Evolutionary conservation across 148 eudicot species (phyloP).

Genomic region (Spergularia marina): DNA sequence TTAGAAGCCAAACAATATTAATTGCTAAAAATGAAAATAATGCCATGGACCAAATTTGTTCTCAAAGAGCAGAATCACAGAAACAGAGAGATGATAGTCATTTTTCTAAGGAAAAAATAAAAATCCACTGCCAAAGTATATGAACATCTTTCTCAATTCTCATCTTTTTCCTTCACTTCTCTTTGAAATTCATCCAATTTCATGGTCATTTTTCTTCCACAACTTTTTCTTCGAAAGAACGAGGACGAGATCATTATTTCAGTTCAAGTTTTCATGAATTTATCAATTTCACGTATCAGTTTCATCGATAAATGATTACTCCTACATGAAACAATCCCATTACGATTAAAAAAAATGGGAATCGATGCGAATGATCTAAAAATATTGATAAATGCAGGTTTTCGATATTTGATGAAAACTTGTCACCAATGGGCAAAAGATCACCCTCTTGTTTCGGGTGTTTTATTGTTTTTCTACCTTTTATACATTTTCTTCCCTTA

Average conservation of each 20-base stretch:
- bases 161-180: background rate
- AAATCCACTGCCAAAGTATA: conserved; percentile 16
- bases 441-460: conserved; percentile 42
- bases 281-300: background rate
- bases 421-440: conserved; percentile 37
- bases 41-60: conserved; percentile 18
- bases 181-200: conserved; percentile 1
- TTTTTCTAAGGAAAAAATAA: background rate
- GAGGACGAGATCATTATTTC: too few relatives aligned
- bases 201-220: conserved; percentile 6
- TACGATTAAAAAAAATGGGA: conserved; percentile 38
- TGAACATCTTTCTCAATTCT: conserved; percentile 19
- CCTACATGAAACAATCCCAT: background rate
- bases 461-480: conserved; percentile 40
- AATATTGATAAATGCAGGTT: conserved; percentile 33
- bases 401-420: conserved; percentile 32
- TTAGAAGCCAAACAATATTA: conserved; percentile 27
- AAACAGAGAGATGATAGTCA: conserved; percentile 7
- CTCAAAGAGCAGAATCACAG: background rate
- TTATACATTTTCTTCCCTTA: conserved; percentile 52
- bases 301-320: background rate
- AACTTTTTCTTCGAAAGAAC: background rate
- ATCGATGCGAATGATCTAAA: conserved; percentile 52
- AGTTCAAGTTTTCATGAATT: background rate
- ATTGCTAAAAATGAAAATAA: conserved; percentile 29